Evolutionary conservation across 768 basidiomycete species (phyloP), one percentile per base, ranked within the genome.

Genomic region (Lentinula aciculospora): DNA sequence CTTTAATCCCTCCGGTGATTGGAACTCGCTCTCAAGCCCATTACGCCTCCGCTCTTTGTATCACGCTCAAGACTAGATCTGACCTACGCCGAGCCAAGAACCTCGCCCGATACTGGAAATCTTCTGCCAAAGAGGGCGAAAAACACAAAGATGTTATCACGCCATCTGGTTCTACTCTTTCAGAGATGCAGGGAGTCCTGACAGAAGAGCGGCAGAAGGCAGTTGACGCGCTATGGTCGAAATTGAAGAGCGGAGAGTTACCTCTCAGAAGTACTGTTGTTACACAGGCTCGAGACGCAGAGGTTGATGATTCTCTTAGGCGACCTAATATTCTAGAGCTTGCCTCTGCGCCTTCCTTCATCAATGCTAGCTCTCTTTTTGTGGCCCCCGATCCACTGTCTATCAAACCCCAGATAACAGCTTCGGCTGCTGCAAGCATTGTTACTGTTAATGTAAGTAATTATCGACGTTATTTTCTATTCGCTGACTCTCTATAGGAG

Each of bases 21-120:
- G 54, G 61, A 23, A 60, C 62, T 31, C 67, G 68, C 34, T 71
- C 66, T n/a, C 62, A 65, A 8, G 68, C 69, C 28, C 71, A 72
- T 29, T 72, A 74, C 56, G 65, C 63, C 27, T 70, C 72, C 3
- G 73, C 72, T 7, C 63, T 74, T 39, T 67, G 67, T 40, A 40
- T 69, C 61, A 66, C 68, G 15, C 58, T 71, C 48, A 69, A 64
- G 44, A 57, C 64, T 49, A 66, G 71, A 42, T 68, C 63, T 51
- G 67, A 73, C 44, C 62, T 69, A 37, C 66, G 65, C 21, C 58
- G 61, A 17, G 62, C 65, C 53, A 69, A 65, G 64, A 74, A 73
- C 45, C 61, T 34, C 19, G 61, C 65, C 53, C 71, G 63, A 40
- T 74, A 72, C 34, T 73, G 72, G 73, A 73, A 73, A 63, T 66